phyloP scores from a whole-genome alignment of 176 grass and related monocot genomes.

The Coix lacrymajobi region DNA sequence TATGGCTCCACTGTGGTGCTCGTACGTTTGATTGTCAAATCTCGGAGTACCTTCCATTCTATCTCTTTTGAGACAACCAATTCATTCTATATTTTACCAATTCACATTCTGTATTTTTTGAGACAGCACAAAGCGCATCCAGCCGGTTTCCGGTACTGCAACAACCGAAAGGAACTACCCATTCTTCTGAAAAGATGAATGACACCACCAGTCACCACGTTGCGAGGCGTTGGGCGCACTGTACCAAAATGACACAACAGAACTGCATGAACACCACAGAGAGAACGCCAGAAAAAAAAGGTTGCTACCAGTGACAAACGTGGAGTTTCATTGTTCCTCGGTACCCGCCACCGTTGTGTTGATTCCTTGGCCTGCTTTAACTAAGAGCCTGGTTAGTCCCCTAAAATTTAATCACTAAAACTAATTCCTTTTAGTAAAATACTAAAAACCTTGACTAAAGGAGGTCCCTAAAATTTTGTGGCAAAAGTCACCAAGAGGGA shows the following conservation, averaged over 20 bases:
- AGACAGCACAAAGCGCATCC: neutral
- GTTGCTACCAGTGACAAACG: neutral
- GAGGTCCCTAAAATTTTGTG: too few species aligned
- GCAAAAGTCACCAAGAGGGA: too few species aligned
- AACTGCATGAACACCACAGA: neutral
- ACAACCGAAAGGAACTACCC: neutral
- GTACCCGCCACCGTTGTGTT: neutral
- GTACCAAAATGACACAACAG: neutral
- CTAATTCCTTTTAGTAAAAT: too few species aligned
- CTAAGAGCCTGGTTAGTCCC: neutral
- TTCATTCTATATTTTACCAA: too few species aligned
- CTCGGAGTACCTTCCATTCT: neutral
- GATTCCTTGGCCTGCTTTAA: constrained; percentile 2
- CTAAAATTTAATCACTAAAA: too few species aligned
- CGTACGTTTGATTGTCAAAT: neutral
- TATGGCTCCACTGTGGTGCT: neutral
- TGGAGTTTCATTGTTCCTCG: neutral
- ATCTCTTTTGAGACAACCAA: neutral
- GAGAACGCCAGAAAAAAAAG: neutral
- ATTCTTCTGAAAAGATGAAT: neutral
- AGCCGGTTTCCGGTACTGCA: neutral
- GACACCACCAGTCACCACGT: neutral
- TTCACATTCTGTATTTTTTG: neutral
- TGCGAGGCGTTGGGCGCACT: neutral
- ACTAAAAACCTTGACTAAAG: too few species aligned